Conservation (phyloP, 768 basidiomycete genomes). For the Boletellus emodensis region DNA sequence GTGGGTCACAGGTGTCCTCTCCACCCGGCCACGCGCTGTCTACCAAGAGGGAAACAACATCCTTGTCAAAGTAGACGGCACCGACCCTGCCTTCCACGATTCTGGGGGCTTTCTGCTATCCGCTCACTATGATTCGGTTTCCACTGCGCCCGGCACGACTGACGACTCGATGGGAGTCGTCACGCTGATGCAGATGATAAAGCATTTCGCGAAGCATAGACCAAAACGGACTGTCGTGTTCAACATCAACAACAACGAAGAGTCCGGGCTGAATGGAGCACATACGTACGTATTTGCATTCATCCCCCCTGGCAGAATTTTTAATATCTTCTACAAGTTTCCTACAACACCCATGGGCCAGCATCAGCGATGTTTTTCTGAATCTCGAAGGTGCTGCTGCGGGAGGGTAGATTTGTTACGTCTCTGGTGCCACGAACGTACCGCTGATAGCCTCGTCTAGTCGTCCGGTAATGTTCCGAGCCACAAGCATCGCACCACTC, state of each 20-base stretch:
- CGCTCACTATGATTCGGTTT: conserved; percentile 80
- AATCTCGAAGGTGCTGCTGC: conserved; percentile 81
- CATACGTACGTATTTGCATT: conserved; percentile 43
- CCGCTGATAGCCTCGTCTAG: conserved; percentile 33
- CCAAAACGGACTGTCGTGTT: conserved; percentile 65
- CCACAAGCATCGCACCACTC: conserved; percentile 56
- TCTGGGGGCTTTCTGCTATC: conserved; percentile 62
- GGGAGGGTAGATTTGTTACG: conserved; percentile 52
- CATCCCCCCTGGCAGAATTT: background rate
- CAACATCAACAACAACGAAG: conserved; percentile 86
- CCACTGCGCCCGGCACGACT: conserved; percentile 68
- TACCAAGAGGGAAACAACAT: conserved; percentile 72
- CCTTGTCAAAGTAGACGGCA: conserved; percentile 59
- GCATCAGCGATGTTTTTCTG: conserved; percentile 60
- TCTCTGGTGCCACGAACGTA: background rate
- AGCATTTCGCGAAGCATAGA: conserved; percentile 47
- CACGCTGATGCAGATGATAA: conserved; percentile 61
- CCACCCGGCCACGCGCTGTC: conserved; percentile 21
- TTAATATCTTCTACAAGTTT: conserved; percentile 41
- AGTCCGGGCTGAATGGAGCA: conserved; percentile 71
- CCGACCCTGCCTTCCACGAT: conserved; percentile 31
- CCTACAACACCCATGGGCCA: conserved; percentile 71
- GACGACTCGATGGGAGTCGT: conserved; percentile 76
- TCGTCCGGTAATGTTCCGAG: conserved; percentile 73
- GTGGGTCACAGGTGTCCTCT: conserved; percentile 32